Evolutionary conservation across 805 yeast genomes (phyloP).

Genomic region (Priceomyces haplophilus): DNA sequence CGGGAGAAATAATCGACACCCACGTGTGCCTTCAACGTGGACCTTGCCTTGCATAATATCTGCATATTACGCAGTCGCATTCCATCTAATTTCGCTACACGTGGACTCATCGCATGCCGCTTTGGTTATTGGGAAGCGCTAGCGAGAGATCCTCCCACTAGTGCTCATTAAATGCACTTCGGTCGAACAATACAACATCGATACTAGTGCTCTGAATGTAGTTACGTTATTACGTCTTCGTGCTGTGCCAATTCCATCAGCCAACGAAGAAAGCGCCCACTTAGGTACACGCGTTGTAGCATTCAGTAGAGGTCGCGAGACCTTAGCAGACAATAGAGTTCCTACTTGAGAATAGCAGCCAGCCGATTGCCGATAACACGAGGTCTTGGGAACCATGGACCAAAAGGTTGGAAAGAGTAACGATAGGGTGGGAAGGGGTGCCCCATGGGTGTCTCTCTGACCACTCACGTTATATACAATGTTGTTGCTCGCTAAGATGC

Average conservation of each 20-base stretch:
- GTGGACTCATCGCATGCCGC: slow-evolving; percentile 2
- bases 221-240: no score
- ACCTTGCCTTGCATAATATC: not conserved
- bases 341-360: not conserved
- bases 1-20: not conserved
- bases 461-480: no score
- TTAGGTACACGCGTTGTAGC: not conserved
- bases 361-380: no score
- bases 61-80: no score
- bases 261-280: no score
- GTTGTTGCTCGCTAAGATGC: not conserved
- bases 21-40: slow-evolving; percentile 3
- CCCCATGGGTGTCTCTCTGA: not conserved
- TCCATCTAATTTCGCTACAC: not conserved
- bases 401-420: no score
- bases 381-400: no score
- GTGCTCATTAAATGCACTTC: no score
- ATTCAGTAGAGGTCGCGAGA: not conserved
- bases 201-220: no score
- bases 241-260: no score
- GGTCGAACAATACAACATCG: no score
- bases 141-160: no score
- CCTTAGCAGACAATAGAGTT: not conserved
- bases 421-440: not conserved
- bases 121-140: not conserved